Evolutionary conservation across 345 rosid genomes (phyloP).

Genomic region (Gossypium thurberi): DNA sequence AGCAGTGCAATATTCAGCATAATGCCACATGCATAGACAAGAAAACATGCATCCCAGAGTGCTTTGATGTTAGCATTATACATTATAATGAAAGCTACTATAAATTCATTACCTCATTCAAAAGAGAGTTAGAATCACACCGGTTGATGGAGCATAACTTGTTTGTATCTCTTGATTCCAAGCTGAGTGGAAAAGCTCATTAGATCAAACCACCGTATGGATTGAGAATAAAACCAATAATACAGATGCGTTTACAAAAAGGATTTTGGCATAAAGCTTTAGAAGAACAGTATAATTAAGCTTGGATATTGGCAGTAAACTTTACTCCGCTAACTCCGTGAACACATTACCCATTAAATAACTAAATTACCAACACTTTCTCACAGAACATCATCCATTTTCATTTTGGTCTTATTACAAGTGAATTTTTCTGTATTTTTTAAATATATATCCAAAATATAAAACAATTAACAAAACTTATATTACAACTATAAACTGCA

Average conservation of each 20-base stretch:
- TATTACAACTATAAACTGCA: background rate
- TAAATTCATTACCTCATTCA: slow-evolving; percentile 58
- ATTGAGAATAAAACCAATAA: background rate
- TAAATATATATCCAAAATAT: background rate
- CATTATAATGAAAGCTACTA: background rate
- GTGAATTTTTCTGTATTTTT: background rate
- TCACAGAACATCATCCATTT: background rate
- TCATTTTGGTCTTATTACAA: background rate
- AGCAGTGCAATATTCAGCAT: background rate
- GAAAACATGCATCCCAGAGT: background rate
- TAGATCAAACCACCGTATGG: background rate
- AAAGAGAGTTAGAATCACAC: slow-evolving; percentile 81
- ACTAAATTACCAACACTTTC: background rate
- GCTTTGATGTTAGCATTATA: background rate
- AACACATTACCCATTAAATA: background rate
- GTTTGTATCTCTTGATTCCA: slow-evolving; percentile 73
- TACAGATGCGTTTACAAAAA: background rate
- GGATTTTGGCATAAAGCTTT: background rate
- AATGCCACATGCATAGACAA: background rate
- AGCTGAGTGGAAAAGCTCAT: slow-evolving; percentile 29
- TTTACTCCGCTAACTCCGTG: background rate
- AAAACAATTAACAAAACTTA: background rate
- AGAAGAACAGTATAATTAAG: background rate
- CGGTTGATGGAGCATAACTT: slow-evolving; percentile 88
- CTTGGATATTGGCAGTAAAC: background rate